phyloP scores from a whole-genome alignment of 2,329 filamentous ascomycete species.

The Calonectria montana region DNA sequence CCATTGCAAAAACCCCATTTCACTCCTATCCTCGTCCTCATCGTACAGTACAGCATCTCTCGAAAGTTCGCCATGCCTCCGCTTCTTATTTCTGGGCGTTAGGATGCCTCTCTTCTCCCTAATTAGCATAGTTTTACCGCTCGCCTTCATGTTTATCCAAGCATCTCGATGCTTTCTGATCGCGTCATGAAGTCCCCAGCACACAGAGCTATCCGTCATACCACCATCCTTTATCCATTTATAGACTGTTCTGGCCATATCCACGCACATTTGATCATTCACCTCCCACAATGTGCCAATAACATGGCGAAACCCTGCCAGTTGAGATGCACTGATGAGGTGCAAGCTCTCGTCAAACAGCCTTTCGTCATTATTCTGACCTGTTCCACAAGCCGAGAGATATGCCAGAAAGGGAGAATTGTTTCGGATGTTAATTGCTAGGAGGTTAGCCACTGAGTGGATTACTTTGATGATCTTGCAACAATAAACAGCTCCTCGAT shows the following conservation, averaged over 20 bases:
- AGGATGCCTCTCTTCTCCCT: neutral
- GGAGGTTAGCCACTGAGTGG: conserved; percentile 28
- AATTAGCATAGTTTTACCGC: neutral
- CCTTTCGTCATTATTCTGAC: conserved; percentile 29
- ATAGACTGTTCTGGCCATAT: neutral
- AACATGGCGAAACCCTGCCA: conserved; percentile 16
- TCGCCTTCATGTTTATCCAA: neutral
- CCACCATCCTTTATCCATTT: neutral
- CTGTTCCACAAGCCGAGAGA: conserved; percentile 52
- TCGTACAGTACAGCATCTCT: no score
- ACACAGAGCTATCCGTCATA: conserved; percentile 1
- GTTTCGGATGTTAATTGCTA: conserved; percentile 27
- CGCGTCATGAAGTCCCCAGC: neutral
- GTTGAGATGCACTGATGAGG: conserved; percentile 35
- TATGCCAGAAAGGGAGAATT: conserved; percentile 48
- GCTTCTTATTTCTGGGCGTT: neutral
- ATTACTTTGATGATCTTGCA: conserved; percentile 5
- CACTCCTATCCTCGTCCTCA: no score
- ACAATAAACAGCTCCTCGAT: conserved; percentile 19
- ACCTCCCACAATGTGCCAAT: conserved; percentile 17
- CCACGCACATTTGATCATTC: neutral
- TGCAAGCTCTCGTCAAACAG: conserved; percentile 53
- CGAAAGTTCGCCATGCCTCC: no score
- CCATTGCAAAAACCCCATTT: neutral
- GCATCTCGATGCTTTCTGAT: neutral